These are phyloP conservation scores for Potentilla sterilis DNA, from an alignment of 306 rosid species.

Conservation along the genomic window DNA sequence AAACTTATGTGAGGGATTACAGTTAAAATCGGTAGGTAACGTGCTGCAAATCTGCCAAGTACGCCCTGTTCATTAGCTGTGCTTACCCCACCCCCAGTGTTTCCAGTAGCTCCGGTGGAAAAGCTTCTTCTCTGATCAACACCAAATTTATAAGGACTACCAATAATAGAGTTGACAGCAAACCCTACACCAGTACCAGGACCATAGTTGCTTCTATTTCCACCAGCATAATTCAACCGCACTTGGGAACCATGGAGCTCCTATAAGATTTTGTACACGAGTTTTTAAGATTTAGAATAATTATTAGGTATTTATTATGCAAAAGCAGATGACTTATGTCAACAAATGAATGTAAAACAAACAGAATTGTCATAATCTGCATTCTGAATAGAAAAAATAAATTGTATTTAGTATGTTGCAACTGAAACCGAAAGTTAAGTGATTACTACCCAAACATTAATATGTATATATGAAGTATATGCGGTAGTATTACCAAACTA, in stretches of 20 bases:
- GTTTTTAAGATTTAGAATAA: not conserved
- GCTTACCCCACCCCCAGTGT: slow-evolving; percentile 24
- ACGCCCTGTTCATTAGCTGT: slow-evolving; percentile 30
- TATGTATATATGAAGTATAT: not conserved
- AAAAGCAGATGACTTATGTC: not conserved
- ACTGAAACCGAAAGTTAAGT: not conserved
- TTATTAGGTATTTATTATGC: not conserved
- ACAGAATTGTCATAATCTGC: not conserved
- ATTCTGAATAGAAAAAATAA: not conserved
- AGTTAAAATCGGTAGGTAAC: not conserved
- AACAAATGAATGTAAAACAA: not conserved
- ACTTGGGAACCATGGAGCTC: slow-evolving; percentile 81
- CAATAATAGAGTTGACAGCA: slow-evolving; percentile 3
- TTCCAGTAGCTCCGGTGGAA: not conserved
- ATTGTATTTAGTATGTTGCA: not conserved
- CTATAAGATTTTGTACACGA: slow-evolving; percentile 26
- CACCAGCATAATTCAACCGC: slow-evolving; percentile 75
- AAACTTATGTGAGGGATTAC: not conserved
- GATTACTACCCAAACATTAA: not conserved
- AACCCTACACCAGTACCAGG: not conserved
- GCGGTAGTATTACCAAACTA: not conserved
- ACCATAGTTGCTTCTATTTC: slow-evolving; percentile 26
- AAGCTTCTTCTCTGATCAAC: slow-evolving; percentile 21
- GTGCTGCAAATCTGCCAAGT: not conserved
- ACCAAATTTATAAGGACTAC: not conserved